Evolutionary conservation across 2,329 filamentous ascomycete genomes (phyloP), one percentile per base, ranked within the genome.

Genomic region (Pseudophaeomoniella oleicola): DNA sequence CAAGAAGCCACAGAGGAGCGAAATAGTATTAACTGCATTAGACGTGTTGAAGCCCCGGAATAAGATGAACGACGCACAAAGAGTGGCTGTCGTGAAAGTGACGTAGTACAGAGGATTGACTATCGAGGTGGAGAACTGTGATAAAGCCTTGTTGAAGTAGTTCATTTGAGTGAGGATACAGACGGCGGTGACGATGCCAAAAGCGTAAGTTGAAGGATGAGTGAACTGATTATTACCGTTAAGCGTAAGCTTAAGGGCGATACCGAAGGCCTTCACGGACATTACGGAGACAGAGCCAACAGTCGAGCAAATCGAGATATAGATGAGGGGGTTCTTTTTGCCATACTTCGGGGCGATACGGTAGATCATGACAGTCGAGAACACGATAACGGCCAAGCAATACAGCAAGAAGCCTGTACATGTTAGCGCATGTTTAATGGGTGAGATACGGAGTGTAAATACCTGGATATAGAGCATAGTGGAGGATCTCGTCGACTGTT

Each of bases 141-240:
- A 92, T 41, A 98, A 66, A 5, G 90, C 90, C 62, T 98, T 98
- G 69, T 98, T 98, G 63, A 98, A 94, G 61, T 98, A 98, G 61
- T 98, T 98, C 90, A 98, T 96, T 67, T 98, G 90, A 5, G 87
- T 94, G 47, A 98, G 59, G 54, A 98, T 96, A 66, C 90, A 98
- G 45, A 94, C 84, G 3, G 71, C 69, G 0, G 87, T 90, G 45
- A 96, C 75, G 46, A 98, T 94, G 60, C 88, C 78, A 57, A 98
- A 98, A 44, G 94, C 87, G 51, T 98, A 98, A 41, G 92, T 98
- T 35, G 86, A 94, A 2, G 92, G 84, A 49, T 93, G 84, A 4
- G 75, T 76, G 58, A 98, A 94, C 59, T 98, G 90, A 60, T 98
- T 98, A 60, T 92, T 81, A 37, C 88, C 90, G 34, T 72, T 77